phyloP scores from a whole-genome alignment of 371 early-diverging fungal genomes.

The Rhizopus delemar region DNA sequence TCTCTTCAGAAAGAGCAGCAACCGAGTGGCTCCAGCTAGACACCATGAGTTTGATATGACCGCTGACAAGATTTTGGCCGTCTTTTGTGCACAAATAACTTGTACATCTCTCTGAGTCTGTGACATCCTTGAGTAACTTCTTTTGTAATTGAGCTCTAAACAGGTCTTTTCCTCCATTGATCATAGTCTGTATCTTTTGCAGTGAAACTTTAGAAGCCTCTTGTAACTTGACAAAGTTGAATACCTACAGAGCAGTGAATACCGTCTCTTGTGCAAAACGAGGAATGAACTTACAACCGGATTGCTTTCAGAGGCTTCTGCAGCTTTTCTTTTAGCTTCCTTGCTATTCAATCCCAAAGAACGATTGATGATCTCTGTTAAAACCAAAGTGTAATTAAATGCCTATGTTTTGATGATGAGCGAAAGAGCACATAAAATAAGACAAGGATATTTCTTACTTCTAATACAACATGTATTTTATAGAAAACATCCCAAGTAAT shows the following conservation, averaged over 20 bases:
- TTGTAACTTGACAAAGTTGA: constrained; percentile 24
- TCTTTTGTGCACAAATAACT: constrained; percentile 26
- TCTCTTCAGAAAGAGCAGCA: constrained; percentile 31
- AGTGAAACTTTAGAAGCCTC: constrained; percentile 27
- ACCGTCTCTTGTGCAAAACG: not conserved
- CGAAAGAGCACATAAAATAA: not conserved
- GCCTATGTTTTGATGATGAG: constrained; percentile 23
- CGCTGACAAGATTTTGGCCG: constrained; percentile 21
- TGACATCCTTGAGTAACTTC: constrained; percentile 28
- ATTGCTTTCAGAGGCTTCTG: constrained; percentile 30
- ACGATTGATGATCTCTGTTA: constrained; percentile 41
- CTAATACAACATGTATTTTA: constrained; percentile 28
- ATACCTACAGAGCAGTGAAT: constrained; percentile 8
- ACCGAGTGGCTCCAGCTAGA: constrained; percentile 42
- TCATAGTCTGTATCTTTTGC: constrained; percentile 27
- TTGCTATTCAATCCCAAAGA: constrained; percentile 41
- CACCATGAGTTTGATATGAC: constrained; percentile 36
- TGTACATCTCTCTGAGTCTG: constrained; percentile 19
- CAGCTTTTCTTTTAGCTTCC: constrained; percentile 43
- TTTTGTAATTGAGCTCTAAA: constrained; percentile 43
- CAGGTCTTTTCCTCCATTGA: constrained; percentile 27
- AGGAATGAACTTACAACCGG: constrained; percentile 27
- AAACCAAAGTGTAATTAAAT: constrained; percentile 40
- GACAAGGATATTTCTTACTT: constrained; percentile 20
- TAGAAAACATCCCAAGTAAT: constrained; percentile 41